Conservation (phyloP, 1,284 basidiomycete genomes). For the Cryptococcus sp. region DNA sequence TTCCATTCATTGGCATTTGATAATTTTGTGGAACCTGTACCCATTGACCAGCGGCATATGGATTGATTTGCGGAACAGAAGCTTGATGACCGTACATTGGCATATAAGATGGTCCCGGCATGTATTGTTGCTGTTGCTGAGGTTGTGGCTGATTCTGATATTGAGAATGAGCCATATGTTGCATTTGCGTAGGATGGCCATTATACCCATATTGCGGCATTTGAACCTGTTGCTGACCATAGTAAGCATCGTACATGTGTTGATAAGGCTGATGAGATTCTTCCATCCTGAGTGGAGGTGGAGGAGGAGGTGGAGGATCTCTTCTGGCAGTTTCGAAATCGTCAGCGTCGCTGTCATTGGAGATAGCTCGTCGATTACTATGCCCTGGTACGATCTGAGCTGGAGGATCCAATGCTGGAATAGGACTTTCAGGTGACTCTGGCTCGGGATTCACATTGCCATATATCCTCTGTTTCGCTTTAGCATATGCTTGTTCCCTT, state of each 20-base stretch:
- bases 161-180: not conserved
- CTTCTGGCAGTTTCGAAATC: not conserved
- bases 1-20: conserved; percentile 3
- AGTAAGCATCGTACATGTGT: too few species aligned
- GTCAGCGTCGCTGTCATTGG: too few species aligned
- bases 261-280: too few species aligned
- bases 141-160: not conserved
- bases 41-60: conserved; percentile 11
- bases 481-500: conserved; percentile 35
- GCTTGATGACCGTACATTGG: too few species aligned
- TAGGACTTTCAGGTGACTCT: not conserved
- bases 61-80: not conserved
- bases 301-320: too few species aligned
- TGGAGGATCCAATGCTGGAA: not conserved
- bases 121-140: not conserved
- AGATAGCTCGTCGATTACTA: too few species aligned
- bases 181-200: too few species aligned
- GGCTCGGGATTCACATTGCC: conserved; percentile 3
- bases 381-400: too few species aligned
- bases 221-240: too few species aligned
- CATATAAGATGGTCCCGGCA: too few species aligned
- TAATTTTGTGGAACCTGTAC: conserved; percentile 3
- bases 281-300: too few species aligned
- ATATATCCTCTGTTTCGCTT: conserved; percentile 37
- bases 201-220: too few species aligned